These are phyloP conservation scores for Phlyctochytrium arcticum DNA, from an alignment of 192 early-diverging fungal species.

Conservation along the genomic window DNA sequence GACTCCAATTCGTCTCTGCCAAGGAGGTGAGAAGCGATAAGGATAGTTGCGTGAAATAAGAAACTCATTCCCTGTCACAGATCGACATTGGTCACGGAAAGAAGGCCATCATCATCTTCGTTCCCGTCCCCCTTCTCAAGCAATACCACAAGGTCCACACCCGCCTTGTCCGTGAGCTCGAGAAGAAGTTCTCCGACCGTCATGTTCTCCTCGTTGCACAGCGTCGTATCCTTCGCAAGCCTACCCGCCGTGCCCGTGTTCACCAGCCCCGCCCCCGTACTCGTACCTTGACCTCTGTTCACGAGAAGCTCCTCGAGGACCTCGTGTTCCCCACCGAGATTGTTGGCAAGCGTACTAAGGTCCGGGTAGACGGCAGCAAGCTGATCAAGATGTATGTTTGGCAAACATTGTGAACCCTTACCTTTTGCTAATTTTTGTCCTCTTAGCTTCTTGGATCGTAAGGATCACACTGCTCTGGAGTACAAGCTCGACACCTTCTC, in stretches of 20 bases:
- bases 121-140: slow-evolving; percentile 92
- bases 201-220: slow-evolving; percentile 94
- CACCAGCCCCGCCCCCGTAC: slow-evolving; percentile 93
- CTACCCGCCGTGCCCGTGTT: slow-evolving; percentile 80
- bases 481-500: slow-evolving; percentile 99
- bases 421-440: not conserved
- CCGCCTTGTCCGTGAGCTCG: slow-evolving; percentile 95
- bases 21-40: slow-evolving; percentile 79
- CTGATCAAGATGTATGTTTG: slow-evolving; percentile 84
- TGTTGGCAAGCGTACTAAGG: slow-evolving; percentile 96
- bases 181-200: slow-evolving; percentile 99
- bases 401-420: not conserved
- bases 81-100: slow-evolving; percentile 89
- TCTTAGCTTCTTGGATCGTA: slow-evolving; percentile 85
- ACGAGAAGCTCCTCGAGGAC: slow-evolving; percentile 96
- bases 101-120: slow-evolving; percentile 96
- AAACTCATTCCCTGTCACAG: slow-evolving; percentile 34
- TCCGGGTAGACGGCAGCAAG: slow-evolving; percentile 91
- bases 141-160: slow-evolving; percentile 95
- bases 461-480: slow-evolving; percentile 95
- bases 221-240: slow-evolving; percentile 94
- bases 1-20: slow-evolving; percentile 89
- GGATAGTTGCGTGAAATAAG: not conserved
- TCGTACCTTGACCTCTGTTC: slow-evolving; percentile 93
- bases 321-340: slow-evolving; percentile 99